These are phyloP conservation scores for Alternaria postmessia DNA, from an alignment of 2,329 filamentous ascomycete species.

Conservation along the genomic window DNA sequence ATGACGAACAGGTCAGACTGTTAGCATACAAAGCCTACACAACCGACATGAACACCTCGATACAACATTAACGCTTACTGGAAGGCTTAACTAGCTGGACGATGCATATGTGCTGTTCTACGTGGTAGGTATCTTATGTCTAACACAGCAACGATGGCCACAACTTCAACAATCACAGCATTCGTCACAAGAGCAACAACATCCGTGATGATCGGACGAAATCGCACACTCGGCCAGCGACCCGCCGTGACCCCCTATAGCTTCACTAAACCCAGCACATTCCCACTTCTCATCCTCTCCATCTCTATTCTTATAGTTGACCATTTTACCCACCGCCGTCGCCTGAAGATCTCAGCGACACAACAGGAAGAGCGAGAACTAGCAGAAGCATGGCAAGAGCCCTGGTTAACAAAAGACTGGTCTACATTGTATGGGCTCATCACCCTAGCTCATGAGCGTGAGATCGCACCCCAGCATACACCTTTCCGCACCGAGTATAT, in stretches of 20 bases:
- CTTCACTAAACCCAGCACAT: neutral
- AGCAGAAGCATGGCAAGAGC: neutral
- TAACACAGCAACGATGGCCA: neutral
- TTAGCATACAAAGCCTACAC: neutral
- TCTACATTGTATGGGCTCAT: neutral
- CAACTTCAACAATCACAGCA: neutral
- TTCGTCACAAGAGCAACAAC: neutral
- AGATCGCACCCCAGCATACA: neutral
- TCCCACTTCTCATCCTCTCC: neutral
- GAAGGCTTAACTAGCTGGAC: neutral
- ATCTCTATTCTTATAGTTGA: neutral
- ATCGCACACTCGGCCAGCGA: neutral
- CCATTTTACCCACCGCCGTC: neutral
- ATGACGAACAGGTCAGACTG: neutral
- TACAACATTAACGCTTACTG: neutral
- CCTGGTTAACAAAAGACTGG: slow-evolving; percentile 7
- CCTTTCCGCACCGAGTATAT: neutral
- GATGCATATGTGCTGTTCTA: fast-evolving
- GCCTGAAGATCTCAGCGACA: fast-evolving
- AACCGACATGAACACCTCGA: neutral
- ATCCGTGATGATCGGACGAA: neutral
- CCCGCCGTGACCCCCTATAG: neutral
- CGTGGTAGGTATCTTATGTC: neutral
- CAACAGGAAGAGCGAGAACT: neutral
- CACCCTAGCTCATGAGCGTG: neutral